These are phyloP conservation scores for Cadophora sp. DNA, from an alignment of 2,329 filamentous ascomycete genomes.

Conservation along the genomic window DNA sequence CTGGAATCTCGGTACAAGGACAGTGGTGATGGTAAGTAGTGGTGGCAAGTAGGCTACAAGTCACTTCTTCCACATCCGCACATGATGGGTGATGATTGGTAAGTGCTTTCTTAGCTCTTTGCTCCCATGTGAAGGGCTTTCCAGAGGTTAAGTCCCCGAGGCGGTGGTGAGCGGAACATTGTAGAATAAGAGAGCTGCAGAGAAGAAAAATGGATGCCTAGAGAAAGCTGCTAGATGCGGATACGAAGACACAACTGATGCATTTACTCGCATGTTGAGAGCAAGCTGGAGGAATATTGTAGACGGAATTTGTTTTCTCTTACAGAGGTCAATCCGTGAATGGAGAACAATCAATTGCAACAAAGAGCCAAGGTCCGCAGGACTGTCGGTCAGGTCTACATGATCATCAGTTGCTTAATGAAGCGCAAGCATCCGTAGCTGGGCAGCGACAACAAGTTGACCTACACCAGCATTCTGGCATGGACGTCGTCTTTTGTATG, in stretches of 20 bases:
- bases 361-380: too few species aligned
- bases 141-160: neutral
- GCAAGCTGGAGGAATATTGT: neutral
- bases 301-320: too few species aligned
- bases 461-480: too few species aligned
- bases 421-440: too few species aligned
- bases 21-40: neutral
- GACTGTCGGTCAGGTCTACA: too few species aligned
- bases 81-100: neutral
- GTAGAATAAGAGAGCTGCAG: neutral
- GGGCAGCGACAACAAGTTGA: too few species aligned
- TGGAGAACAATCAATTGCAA: too few species aligned
- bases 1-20: neutral
- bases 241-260: neutral
- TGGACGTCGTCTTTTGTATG: too few species aligned
- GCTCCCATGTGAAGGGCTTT: neutral
- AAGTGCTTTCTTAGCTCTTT: neutral
- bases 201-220: neutral
- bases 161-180: neutral
- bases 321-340: too few species aligned
- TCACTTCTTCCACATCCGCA: neutral
- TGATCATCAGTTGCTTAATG: too few species aligned
- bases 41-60: neutral
- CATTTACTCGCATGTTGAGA: neutral
- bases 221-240: neutral